Base-by-base conservation (phyloP, 768 basidiomycete species). In the Trichaptum fuscoviolaceum region DNA sequence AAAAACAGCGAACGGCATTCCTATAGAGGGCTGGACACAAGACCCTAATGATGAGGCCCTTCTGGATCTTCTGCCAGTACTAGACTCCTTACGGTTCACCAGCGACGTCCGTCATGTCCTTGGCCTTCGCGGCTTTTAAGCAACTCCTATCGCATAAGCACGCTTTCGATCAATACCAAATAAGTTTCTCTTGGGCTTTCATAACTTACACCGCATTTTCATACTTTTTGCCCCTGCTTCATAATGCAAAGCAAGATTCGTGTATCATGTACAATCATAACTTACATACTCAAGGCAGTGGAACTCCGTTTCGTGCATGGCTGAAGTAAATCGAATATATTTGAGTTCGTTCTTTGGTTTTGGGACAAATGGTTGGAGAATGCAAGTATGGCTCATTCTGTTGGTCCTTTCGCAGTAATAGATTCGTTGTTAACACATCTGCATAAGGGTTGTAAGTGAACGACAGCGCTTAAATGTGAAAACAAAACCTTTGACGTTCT, bases 11-110 rank as follows among this genome's bases (percentile, higher is more conserved):
- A 99, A 99, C 76, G 97, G 95, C 64, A 95, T 99, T 73, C 97
- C 97, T 35, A 94, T 99, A 77, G 96, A 99, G 82, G 97, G 97
- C 62, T 99, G 97, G 97, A 98, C 95, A 25, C 90, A 95, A 67
- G 97, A 99, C 78, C 96, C 94, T 35, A 87, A 89, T 67, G 97
- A 99, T 79, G 94, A 99, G 78, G 97, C 96, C 24, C 81, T 99
- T 65, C 88, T 99, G 65, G 96, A 99, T 79, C 85, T 98, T 63
- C 80, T 99, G 26, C 97, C 97, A 23, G 90, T 99, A 64, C 86
- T 99, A 64, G 97, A 99, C 77, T 96, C 95, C 61, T 79, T 99
- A 68, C 86, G 97, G 42, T 99, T 99, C 78, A 97, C 96, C 12
- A 90, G 88, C 66, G 97, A 99, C 75, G 97, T 99, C 57, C 87